Evolutionary conservation across 495 filamentous ascomycete species (phyloP).

Genomic region (Hypoxylon cercidicola): DNA sequence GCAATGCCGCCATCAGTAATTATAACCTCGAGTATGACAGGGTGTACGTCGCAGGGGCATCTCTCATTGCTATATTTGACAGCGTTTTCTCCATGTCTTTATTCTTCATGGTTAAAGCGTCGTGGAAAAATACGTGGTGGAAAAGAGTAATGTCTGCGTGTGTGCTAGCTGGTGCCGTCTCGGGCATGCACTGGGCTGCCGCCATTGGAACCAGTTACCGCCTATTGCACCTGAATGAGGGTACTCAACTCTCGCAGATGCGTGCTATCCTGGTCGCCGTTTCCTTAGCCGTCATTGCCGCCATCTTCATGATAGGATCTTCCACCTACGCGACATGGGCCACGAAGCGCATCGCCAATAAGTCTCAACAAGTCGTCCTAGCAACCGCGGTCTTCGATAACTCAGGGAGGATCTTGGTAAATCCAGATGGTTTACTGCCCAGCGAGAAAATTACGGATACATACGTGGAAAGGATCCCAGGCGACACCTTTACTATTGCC

Average conservation of each 20-base stretch:
- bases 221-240: slow-evolving; percentile 50
- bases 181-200: slow-evolving; percentile 91
- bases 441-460: slow-evolving; percentile 81
- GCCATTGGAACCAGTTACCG: slow-evolving; percentile 74
- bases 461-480: slow-evolving; percentile 77
- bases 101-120: slow-evolving; percentile 80
- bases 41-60: slow-evolving; percentile 72
- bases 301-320: slow-evolving; percentile 59
- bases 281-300: slow-evolving; percentile 70
- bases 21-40: slow-evolving; percentile 70
- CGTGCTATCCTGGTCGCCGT: slow-evolving; percentile 71
- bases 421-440: slow-evolving; percentile 81
- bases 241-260: slow-evolving; percentile 58
- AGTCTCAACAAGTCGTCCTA: slow-evolving; percentile 81
- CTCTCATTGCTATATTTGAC: slow-evolving; percentile 75
- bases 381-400: slow-evolving; percentile 80
- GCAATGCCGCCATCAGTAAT: slow-evolving; percentile 83
- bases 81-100: slow-evolving; percentile 73
- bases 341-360: slow-evolving; percentile 64
- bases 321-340: slow-evolving; percentile 67
- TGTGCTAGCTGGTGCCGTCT: slow-evolving; percentile 77
- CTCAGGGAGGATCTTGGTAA: slow-evolving; percentile 80
- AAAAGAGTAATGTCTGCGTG: slow-evolving; percentile 72
- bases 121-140: slow-evolving; percentile 84
- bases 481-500: slow-evolving; percentile 78